Evolutionary conservation across 2,329 filamentous ascomycete species (phyloP).

Genomic region (Lecanicillium sp.): DNA sequence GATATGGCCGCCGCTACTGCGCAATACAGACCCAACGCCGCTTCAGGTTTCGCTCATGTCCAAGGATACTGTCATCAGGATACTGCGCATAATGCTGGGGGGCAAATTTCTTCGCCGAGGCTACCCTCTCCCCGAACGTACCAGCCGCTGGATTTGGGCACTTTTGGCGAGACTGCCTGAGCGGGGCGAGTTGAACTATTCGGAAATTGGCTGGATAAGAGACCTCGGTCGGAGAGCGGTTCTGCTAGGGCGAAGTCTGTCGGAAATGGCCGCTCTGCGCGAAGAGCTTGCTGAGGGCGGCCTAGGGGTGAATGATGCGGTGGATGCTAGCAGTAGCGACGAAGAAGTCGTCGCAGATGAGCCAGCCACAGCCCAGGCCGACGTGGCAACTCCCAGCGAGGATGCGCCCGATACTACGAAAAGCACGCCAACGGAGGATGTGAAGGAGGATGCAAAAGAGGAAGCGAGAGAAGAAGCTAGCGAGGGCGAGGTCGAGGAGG

Average conservation of each 20-base stretch:
- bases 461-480: constrained; percentile 23
- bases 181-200: constrained; percentile 66
- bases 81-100: constrained; percentile 61
- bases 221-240: constrained; percentile 75
- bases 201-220: constrained; percentile 68
- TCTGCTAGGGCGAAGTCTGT: constrained; percentile 48
- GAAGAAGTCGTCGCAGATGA: constrained; percentile 31
- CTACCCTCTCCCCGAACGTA: constrained; percentile 54
- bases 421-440: constrained; percentile 9
- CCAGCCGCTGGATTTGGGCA: constrained; percentile 82
- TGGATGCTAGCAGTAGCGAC: constrained; percentile 39
- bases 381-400: constrained; percentile 19
- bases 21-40: constrained; percentile 49
- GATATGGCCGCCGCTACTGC: constrained; percentile 48
- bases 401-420: constrained; percentile 20
- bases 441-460: constrained; percentile 7
- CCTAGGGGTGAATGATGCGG: constrained; percentile 37
- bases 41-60: constrained; percentile 59
- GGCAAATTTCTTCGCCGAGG: constrained; percentile 57
- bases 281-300: constrained; percentile 37
- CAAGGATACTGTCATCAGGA: constrained; percentile 57
- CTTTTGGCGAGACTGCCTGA: constrained; percentile 70
- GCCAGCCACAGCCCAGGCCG: constrained; percentile 22
- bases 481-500: constrained; percentile 19
- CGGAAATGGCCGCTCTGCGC: constrained; percentile 44